These are phyloP conservation scores for Penicillium cosmopolitanum DNA, from an alignment of 495 filamentous ascomycete genomes.

Conservation along the genomic window DNA sequence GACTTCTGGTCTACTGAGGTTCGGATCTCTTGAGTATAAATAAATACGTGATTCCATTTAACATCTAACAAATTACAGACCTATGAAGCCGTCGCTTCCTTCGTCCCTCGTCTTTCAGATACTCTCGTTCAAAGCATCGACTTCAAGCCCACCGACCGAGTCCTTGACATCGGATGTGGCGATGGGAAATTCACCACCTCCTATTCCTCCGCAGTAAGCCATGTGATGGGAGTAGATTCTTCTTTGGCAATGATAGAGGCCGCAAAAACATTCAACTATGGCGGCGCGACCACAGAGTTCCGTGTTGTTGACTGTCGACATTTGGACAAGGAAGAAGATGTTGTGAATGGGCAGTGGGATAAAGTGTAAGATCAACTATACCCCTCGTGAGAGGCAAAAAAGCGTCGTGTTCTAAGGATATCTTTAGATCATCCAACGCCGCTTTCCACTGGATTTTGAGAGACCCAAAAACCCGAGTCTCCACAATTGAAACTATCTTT, in stretches of 20 bases:
- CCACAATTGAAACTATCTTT: conserved; percentile 47
- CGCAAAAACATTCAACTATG: conserved; percentile 25
- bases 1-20: conserved; percentile 66
- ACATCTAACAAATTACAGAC: conserved; percentile 41
- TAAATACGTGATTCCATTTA: not conserved
- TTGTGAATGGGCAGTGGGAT: conserved; percentile 48
- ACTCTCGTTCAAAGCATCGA: conserved; percentile 69
- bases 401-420: not conserved
- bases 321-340: conserved; percentile 32
- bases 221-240: conserved; percentile 66
- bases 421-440: conserved; percentile 65
- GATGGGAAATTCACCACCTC: conserved; percentile 68
- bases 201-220: conserved; percentile 48
- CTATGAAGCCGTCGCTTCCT: conserved; percentile 69
- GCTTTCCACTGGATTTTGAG: conserved; percentile 80
- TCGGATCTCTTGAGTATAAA: conserved; percentile 11
- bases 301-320: conserved; percentile 51
- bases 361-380: conserved; percentile 49
- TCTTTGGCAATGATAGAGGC: conserved; percentile 65
- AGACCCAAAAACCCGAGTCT: conserved; percentile 36
- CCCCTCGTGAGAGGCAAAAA: no score
- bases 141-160: conserved; percentile 57
- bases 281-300: conserved; percentile 36
- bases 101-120: conserved; percentile 69
- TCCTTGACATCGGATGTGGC: conserved; percentile 78